Conservation (phyloP, 108 stramenopile species). For the Hondaea fermentalgiana region DNA sequence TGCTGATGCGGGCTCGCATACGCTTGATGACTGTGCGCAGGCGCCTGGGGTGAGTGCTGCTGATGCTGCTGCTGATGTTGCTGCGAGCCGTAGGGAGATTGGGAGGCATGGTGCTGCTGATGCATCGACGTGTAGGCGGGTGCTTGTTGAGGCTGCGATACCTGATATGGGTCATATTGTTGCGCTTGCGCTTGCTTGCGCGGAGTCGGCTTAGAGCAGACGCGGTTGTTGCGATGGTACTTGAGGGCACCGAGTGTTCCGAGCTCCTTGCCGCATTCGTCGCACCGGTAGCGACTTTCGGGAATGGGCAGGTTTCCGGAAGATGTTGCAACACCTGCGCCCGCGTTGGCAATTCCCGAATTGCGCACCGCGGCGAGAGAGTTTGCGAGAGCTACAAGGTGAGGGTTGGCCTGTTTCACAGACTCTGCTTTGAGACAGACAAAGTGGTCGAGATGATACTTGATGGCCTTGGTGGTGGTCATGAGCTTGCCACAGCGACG, state of each 20-base stretch:
- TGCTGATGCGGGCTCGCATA: not conserved
- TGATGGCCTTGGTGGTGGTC: not conserved
- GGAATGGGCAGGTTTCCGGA: not conserved
- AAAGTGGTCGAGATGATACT: not conserved
- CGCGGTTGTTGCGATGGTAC: not conserved
- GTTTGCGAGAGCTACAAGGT: not conserved
- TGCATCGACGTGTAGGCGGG: no score
- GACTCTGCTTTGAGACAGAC: not conserved
- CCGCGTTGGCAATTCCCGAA: not conserved
- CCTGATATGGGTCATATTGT: not conserved
- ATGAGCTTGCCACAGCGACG: not conserved
- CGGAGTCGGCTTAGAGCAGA: not conserved
- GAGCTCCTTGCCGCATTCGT: not conserved
- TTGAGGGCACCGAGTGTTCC: not conserved
- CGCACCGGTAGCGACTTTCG: not conserved
- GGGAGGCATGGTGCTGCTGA: not conserved
- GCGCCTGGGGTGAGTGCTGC: not conserved
- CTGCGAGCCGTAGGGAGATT: not conserved
- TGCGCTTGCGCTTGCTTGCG: not conserved
- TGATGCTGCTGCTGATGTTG: not conserved
- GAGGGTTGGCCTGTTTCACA: not conserved
- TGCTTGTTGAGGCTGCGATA: not conserved
- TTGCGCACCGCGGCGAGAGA: not conserved
- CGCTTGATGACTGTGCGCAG: not conserved
- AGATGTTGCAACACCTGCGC: not conserved